Evolutionary conservation across 2,329 filamentous ascomycete species (phyloP).

Genomic region (Cercospora zeae-maydis): DNA sequence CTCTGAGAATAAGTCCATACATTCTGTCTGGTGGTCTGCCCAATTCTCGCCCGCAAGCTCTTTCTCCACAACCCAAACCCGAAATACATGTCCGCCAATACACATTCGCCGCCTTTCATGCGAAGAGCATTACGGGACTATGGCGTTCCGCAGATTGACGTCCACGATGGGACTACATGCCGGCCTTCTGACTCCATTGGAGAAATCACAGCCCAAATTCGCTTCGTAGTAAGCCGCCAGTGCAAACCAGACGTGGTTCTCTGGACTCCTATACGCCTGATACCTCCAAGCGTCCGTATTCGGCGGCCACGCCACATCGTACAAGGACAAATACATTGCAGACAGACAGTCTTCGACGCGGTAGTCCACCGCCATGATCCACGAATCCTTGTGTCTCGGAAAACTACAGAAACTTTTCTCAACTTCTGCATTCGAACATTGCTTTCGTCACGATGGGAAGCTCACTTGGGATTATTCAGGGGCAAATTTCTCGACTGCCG

Average conservation of each 20-base stretch:
- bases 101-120: no score
- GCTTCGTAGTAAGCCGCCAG: not conserved
- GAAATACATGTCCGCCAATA: no score
- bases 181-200: not conserved
- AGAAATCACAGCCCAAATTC: not conserved
- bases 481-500: not conserved
- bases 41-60: no score
- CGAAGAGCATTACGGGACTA: not conserved
- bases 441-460: no score
- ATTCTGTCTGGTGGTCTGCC: no score
- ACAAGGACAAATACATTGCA: not conserved
- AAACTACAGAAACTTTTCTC: not conserved
- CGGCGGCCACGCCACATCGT: not conserved
- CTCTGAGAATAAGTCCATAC: no score
- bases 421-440: no score
- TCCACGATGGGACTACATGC: not conserved
- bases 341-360: not conserved
- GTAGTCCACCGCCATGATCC: not conserved
- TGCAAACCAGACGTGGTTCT: not conserved
- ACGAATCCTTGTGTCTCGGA: not conserved
- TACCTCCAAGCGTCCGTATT: not conserved
- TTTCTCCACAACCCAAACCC: no score
- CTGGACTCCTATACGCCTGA: not conserved
- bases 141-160: not conserved
- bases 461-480: not conserved